These are phyloP conservation scores for Sugiyamaella sp. DNA, from an alignment of 1,139 yeast species.

Conservation along the genomic window DNA sequence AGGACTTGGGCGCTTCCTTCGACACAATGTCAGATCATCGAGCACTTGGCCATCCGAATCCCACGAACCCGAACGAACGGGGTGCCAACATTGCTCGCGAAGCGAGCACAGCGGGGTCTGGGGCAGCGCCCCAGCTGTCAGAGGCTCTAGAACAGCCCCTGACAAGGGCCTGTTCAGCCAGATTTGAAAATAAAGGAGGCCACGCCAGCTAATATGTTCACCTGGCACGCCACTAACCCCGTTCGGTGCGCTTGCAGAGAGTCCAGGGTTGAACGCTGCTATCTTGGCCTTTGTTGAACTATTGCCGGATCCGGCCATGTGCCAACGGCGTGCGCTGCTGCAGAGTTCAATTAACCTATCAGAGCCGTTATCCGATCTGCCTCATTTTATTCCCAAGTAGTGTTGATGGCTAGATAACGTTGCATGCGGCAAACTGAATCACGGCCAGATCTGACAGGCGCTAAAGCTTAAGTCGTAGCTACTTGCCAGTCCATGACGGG, in stretches of 20 bases:
- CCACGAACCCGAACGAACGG: no score
- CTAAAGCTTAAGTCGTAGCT: no score
- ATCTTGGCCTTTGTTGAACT: neutral
- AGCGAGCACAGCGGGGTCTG: neutral
- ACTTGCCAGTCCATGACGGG: no score
- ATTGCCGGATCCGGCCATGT: neutral
- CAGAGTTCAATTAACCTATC: neutral
- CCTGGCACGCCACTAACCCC: neutral
- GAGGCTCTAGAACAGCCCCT: neutral
- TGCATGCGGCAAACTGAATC: slow-evolving; percentile 10
- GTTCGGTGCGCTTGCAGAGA: no score
- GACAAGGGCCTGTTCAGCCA: neutral
- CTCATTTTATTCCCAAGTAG: neutral
- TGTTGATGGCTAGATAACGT: no score
- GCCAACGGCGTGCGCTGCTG: neutral
- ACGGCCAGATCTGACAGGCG: neutral
- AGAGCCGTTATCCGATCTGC: neutral
- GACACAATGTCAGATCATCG: neutral
- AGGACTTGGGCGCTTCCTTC: no score
- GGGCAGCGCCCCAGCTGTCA: neutral
- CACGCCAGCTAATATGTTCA: neutral
- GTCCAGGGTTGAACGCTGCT: neutral
- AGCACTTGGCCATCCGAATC: no score
- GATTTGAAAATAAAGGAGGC: no score
- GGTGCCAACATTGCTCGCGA: neutral